phyloP scores from a whole-genome alignment of 805 yeast genomes.

The Barnettozyma californica region DNA sequence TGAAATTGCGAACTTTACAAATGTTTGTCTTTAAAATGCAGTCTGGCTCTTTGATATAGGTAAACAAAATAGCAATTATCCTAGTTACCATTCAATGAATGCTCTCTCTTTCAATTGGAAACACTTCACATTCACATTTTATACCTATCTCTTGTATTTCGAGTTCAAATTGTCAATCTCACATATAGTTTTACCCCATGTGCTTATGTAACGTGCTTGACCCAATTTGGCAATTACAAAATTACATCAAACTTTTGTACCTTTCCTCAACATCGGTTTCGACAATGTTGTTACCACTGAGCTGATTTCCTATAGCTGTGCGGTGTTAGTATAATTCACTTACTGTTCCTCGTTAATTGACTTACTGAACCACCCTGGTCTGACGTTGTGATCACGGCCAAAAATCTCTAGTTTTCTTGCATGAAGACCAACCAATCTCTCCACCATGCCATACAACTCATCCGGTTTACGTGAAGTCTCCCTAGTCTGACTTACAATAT shows the following conservation, averaged over 20 bases:
- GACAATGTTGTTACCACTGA: conserved; percentile 51
- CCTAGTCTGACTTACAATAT: conserved; percentile 75
- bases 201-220: not conserved
- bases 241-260: conserved; percentile 22
- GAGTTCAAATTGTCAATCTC: too few relatives aligned
- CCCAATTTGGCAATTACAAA: conserved; percentile 5
- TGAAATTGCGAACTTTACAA: not conserved
- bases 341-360: conserved; percentile 4
- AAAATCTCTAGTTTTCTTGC: conserved; percentile 82
- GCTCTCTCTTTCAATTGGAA: too few relatives aligned
- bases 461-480: conserved; percentile 92
- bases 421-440: conserved; percentile 72
- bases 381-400: conserved; percentile 78
- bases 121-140: not conserved
- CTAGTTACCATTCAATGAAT: too few relatives aligned
- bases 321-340: conserved; percentile 2
- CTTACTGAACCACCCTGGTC: conserved; percentile 83
- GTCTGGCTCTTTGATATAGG: not conserved
- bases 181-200: too few relatives aligned
- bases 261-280: conserved; percentile 51
- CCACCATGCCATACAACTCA: conserved; percentile 80
- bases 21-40: not conserved
- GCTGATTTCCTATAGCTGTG: conserved; percentile 68
- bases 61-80: not conserved
- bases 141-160: too few relatives aligned